Evolutionary conservation across 1,284 basidiomycete species (phyloP), one percentile per base, ranked within the genome.

Genomic region (Chalciporus sp.): DNA sequence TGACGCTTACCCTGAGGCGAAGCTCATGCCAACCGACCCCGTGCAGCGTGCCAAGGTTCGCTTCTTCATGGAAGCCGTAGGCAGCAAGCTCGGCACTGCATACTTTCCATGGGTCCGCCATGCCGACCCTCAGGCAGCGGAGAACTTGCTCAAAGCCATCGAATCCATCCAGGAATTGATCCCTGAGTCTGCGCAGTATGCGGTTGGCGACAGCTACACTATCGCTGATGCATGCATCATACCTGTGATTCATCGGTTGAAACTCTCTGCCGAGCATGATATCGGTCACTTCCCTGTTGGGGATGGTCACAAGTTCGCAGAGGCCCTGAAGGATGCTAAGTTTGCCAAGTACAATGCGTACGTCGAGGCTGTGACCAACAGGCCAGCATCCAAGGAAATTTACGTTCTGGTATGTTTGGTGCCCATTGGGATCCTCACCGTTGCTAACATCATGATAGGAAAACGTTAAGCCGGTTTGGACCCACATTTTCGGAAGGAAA

Each of bases 31-130:
- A 0, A 65, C 72, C 8, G 79, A 85, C 62, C 82, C 83, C 0
- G 73, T 85, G 23, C 61, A 67, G 11, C 79, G 82, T 27, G 85
- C 85, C 4, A 74, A 76, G 52, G 79, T 76, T 2, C 81, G 85
- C 9, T 81, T 85, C 67, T 84, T 87, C 72, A 80, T 83, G 58
- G 81, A 86, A 49, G 68, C 72, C 1, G 71, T 81, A 4, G 20
- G 29, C 29, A 46, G 26, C 12, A 50, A 17, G 29, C 47, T 53
- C 7, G 11, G n/a, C n/a, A n/a, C n/a, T 17, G 2, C 41, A 41
- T 4, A n/a, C 46, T 9, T 40, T n/a, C 11, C 62, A 4, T 69
- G 75, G 51, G 42, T 73, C 6, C 40, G 62, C 17, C 62, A 70
- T 1, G 78, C 26, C n/a, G 80, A 17, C 10, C 40, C 44, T 3